Evolutionary conservation across 1,284 basidiomycete genomes (phyloP).

Genomic region (Heterobasidion annosum): DNA sequence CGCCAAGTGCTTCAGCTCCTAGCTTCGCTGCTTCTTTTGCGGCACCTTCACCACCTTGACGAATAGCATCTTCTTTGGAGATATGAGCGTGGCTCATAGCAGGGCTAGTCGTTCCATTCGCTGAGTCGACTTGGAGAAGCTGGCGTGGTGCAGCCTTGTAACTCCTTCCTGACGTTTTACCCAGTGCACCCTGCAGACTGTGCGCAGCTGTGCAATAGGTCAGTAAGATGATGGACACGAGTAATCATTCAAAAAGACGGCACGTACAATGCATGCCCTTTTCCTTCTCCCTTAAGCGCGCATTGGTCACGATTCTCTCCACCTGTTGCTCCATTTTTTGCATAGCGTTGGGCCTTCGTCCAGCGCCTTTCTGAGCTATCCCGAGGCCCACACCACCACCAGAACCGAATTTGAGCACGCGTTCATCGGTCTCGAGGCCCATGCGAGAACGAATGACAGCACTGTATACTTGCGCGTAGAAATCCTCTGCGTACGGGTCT

Average conservation of each 20-base stretch:
- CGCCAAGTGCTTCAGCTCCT: constrained; percentile 57
- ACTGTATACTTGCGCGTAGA: constrained; percentile 95
- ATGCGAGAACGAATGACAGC: constrained; percentile 73
- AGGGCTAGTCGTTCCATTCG: constrained; percentile 36
- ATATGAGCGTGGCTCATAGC: constrained; percentile 48
- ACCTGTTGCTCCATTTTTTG: constrained; percentile 97
- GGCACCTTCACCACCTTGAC: constrained; percentile 38
- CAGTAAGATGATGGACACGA: not conserved
- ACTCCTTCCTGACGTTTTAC: constrained; percentile 85
- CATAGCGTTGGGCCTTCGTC: constrained; percentile 87
- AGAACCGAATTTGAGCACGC: constrained; percentile 75
- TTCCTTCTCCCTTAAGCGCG: constrained; percentile 78
- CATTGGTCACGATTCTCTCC: constrained; percentile 91
- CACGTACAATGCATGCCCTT: constrained; percentile 61
- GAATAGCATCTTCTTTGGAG: constrained; percentile 40
- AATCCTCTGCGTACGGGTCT: constrained; percentile 97
- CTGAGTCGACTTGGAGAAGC: constrained; percentile 77
- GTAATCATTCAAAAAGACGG: not conserved
- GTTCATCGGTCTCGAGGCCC: constrained; percentile 66
- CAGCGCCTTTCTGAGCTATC: constrained; percentile 53
- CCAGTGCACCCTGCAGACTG: constrained; percentile 91
- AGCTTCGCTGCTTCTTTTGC: constrained; percentile 66
- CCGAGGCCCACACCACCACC: constrained; percentile 80
- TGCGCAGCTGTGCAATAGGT: constrained; percentile 43
- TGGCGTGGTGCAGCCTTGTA: constrained; percentile 96